Evolutionary conservation across 2,329 filamentous ascomycete genomes (phyloP).

Genomic region (Neopestalotiopsis rosae): DNA sequence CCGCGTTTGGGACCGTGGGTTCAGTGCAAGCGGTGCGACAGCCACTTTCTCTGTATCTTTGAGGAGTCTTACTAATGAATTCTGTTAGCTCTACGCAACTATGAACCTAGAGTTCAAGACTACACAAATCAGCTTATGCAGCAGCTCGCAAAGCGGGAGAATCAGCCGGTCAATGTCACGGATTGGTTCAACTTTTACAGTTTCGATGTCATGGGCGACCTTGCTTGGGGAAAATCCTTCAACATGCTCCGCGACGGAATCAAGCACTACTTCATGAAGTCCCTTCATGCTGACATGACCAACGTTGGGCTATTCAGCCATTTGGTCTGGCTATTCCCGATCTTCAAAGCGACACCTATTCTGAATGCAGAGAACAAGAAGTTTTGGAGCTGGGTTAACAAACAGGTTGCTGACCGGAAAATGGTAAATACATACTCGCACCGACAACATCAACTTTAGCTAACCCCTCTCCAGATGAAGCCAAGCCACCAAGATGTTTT

Average conservation of each 20-base stretch:
- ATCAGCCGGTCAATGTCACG: constrained; percentile 27
- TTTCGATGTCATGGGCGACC: constrained; percentile 40
- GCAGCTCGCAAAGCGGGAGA: constrained; percentile 22
- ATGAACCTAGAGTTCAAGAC: constrained; percentile 28
- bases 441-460: neutral
- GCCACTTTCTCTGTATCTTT: neutral
- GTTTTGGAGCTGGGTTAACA: constrained; percentile 27
- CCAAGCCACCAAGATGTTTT: constrained; percentile 36
- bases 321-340: constrained; percentile 27
- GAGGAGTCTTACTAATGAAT: neutral
- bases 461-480: constrained; percentile 16
- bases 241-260: constrained; percentile 30
- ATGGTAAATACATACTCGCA: neutral
- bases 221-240: constrained; percentile 38
- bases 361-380: constrained; percentile 26
- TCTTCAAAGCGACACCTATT: constrained; percentile 27
- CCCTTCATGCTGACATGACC: constrained; percentile 30
- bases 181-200: constrained; percentile 37
- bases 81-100: constrained; percentile 26
- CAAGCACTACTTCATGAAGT: constrained; percentile 28
- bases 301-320: constrained; percentile 30
- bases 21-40: constrained; percentile 2
- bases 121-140: constrained; percentile 28
- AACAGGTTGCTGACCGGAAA: constrained; percentile 9
- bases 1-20: constrained; percentile 8